phyloP scores from a whole-genome alignment of 495 filamentous ascomycete genomes.

The Corynascus novoguineensis region DNA sequence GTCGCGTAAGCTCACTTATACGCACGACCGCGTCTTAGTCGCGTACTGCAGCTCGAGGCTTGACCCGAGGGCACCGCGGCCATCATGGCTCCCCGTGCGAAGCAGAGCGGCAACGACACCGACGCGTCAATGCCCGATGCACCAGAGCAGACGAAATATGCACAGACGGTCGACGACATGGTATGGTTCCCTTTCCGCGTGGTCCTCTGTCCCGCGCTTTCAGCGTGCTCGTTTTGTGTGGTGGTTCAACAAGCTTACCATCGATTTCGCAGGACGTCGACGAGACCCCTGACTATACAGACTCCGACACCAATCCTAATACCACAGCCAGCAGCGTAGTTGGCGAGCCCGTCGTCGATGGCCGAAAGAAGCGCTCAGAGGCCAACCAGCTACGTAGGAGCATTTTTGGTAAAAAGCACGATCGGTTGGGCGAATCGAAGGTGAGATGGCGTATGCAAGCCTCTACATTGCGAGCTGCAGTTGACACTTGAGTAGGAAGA shows the following conservation, averaged over 20 bases:
- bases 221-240: too few relatives aligned
- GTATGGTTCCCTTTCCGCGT: slow-evolving; percentile 32
- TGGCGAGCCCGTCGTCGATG: slow-evolving; percentile 66
- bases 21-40: slow-evolving; percentile 33
- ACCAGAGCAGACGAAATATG: slow-evolving; percentile 39
- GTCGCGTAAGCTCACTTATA: slow-evolving; percentile 8
- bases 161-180: slow-evolving; percentile 40
- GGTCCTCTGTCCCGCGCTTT: too few relatives aligned
- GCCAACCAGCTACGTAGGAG: slow-evolving; percentile 81
- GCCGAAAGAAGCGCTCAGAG: slow-evolving; percentile 77
- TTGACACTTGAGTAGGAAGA: slow-evolving; percentile 63
- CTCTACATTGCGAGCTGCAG: neutral
- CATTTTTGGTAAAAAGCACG: slow-evolving; percentile 91
- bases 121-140: slow-evolving; percentile 58
- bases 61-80: slow-evolving; percentile 1
- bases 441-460: slow-evolving; percentile 43
- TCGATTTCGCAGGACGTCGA: slow-evolving; percentile 54
- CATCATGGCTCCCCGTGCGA: slow-evolving; percentile 56
- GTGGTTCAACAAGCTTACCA: neutral
- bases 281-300: slow-evolving; percentile 80
- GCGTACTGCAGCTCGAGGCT: slow-evolving; percentile 34
- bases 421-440: slow-evolving; percentile 82
- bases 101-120: slow-evolving; percentile 44
- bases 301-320: slow-evolving; percentile 89
- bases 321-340: slow-evolving; percentile 84